Evolutionary conservation across 2,329 filamentous ascomycete genomes (phyloP), one percentile per base, ranked within the genome.

Genomic region (Colletotrichum coccodes): DNA sequence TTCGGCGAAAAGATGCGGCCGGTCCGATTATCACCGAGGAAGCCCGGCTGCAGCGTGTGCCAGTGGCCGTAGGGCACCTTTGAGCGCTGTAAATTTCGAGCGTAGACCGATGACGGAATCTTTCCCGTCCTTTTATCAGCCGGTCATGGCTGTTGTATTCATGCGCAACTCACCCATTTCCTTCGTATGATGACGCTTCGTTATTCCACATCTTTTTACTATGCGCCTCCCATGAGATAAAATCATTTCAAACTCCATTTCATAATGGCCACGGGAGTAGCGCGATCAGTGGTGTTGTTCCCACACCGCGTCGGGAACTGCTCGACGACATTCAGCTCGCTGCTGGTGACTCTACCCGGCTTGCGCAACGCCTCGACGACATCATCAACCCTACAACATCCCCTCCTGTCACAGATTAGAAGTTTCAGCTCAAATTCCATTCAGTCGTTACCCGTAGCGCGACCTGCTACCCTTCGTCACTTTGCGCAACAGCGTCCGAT

Each of bases 231-330:
- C 64, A 70, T 67, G 64, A 70, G 63, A 67, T 70, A 70, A 36
- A 44, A 9, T n/a, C 36, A 32, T 53, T 56, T 30, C 18, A 57
- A 9, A 23, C 7, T 60, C 61, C 65, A 40, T 69, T 68, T 42
- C 26, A 53, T 49, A 47, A 70, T 70, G 67, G 64, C 64, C 77
- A 81, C 83, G 79, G 84, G 82, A 78, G 80, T 81, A 76, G 79
- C 84, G 75, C 84, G 84, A 74, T 83, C 82, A 75, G 80, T 80
- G 71, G 73, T 75, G 79, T 80, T 86, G 80, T 80, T 85, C 79
- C 84, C 84, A 71, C 81, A 80, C 75, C 79, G 82, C 76, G 79
- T 78, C 73, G 78, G 79, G 71, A 74, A 74, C 76, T 75, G 78
- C 46, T 32, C 67, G 30, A 52, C 36, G 34, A 60, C 60, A 30